A percentile compares a stretch with the other conserved stretches of the same genome.
phyloP scores from a whole-genome alignment of 257 asterid species.

The Przewalskia tangutica region DNA sequence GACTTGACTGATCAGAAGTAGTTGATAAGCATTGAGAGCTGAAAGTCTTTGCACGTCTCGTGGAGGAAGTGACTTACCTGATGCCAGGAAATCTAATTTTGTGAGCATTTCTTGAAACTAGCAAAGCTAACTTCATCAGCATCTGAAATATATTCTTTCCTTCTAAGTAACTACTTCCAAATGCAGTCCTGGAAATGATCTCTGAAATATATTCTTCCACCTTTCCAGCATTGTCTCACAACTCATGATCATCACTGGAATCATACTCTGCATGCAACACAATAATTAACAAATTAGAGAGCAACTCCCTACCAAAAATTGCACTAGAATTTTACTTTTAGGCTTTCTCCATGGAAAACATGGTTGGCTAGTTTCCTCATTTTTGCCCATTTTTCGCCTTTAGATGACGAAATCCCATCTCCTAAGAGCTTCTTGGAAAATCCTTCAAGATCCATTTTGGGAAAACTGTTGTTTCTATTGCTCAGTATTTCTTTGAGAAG shows the following conservation, averaged over 20 bases:
- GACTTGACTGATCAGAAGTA: neutral
- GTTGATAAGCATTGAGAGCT: neutral
- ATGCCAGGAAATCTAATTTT: constrained; percentile 34
- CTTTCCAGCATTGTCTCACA: constrained; percentile 40
- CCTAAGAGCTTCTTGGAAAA: constrained; percentile 50
- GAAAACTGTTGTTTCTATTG: constrained; percentile 34
- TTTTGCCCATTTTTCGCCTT: constrained; percentile 55
- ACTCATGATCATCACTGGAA: constrained; percentile 43
- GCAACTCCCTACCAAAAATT: neutral
- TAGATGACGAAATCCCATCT: constrained; percentile 53
- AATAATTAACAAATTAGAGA: neutral
- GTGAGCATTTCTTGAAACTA: constrained; percentile 31
- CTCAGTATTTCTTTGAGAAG: constrained; percentile 44
- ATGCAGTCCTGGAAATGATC: constrained; percentile 57
- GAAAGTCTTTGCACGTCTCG: neutral
- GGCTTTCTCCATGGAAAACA: constrained; percentile 48
- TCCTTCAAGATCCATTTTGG: constrained; percentile 59
- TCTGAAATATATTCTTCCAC: constrained; percentile 53
- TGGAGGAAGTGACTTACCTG: constrained; percentile 19
- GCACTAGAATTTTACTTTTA: constrained; percentile 23
- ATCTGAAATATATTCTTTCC: constrained; percentile 55
- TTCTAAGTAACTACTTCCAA: constrained; percentile 57
- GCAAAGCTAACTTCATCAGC: constrained; percentile 35
- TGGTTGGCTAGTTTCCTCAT: constrained; percentile 54
- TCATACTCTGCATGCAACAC: constrained; percentile 29